These are phyloP conservation scores for Pseudoturritis turrita DNA, from an alignment of 345 rosid genomes.

Conservation along the genomic window DNA sequence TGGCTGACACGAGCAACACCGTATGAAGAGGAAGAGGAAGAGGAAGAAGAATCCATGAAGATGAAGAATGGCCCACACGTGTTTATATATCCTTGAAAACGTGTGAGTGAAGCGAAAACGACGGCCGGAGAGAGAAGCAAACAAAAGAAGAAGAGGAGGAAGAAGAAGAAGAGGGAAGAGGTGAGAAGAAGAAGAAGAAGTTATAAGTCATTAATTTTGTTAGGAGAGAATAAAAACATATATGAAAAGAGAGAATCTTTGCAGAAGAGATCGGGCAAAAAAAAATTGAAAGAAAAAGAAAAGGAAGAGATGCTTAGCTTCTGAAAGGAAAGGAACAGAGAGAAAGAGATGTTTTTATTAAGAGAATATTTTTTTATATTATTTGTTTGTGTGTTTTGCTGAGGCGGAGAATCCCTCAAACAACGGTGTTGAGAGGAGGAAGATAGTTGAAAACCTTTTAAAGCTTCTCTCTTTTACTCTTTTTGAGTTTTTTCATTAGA, in stretches of 20 bases:
- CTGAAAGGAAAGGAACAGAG: constrained; percentile 54
- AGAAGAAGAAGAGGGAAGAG: neutral
- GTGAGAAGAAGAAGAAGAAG: constrained; percentile 9
- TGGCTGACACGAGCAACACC: constrained; percentile 42
- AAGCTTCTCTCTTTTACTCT: constrained; percentile 13
- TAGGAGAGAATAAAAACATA: constrained; percentile 22
- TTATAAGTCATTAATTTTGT: constrained; percentile 17
- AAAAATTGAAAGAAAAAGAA: constrained; percentile 32
- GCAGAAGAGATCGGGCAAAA: constrained; percentile 36
- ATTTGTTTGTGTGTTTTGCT: constrained; percentile 37
- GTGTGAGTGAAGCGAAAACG: constrained; percentile 37
- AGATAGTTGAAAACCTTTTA: constrained; percentile 23
- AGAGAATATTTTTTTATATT: constrained; percentile 12
- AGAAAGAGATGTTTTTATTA: constrained; percentile 25
- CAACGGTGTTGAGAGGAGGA: constrained; percentile 32
- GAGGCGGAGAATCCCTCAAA: constrained; percentile 41
- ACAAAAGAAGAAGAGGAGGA: constrained; percentile 4
- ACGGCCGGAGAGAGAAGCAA: constrained; percentile 33
- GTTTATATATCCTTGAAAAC: constrained; percentile 24
- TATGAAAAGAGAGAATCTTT: constrained; percentile 43
- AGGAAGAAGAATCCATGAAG: constrained; percentile 49
- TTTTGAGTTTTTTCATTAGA: neutral
- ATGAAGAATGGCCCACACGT: constrained; percentile 15
- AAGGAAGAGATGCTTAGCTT: constrained; percentile 75
- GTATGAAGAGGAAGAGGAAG: constrained; percentile 14